These are phyloP conservation scores for Neurospora sp. DNA, from an alignment of 495 filamentous ascomycete species.

Conservation along the genomic window DNA sequence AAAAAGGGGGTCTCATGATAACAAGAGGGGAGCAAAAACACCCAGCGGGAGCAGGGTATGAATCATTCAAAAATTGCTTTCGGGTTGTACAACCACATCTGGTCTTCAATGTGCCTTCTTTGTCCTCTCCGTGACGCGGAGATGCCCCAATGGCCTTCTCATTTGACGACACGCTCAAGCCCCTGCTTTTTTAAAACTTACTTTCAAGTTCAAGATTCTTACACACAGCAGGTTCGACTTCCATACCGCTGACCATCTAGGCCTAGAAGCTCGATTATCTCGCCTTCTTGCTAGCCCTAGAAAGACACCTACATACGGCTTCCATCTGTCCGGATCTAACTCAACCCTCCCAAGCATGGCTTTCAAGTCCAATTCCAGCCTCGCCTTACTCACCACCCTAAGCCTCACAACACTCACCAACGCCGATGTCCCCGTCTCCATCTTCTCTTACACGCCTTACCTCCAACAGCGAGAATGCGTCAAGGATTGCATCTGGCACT, in stretches of 20 bases:
- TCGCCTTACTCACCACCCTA: background rate
- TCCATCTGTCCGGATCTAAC: background rate
- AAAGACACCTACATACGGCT: background rate
- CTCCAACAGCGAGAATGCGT: constrained; percentile 3
- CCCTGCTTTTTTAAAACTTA: background rate
- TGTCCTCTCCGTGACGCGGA: background rate
- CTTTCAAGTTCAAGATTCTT: background rate
- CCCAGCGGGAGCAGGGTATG: background rate
- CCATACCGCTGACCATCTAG: background rate
- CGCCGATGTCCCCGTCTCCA: background rate
- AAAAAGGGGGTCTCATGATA: background rate
- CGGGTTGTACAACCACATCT: background rate
- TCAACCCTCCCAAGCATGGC: background rate
- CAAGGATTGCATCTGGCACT: constrained; percentile 8
- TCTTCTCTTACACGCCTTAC: constrained; percentile 1
- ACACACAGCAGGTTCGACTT: background rate
- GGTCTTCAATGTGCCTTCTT: background rate
- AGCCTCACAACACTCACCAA: background rate
- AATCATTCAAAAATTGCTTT: background rate
- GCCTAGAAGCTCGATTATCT: background rate
- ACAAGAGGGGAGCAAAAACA: background rate
- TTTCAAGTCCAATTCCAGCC: too few relatives aligned
- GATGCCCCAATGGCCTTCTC: background rate
- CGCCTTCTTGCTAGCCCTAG: background rate
- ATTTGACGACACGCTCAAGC: background rate